These are phyloP conservation scores for Naganishia vaughanmartiniae DNA, from an alignment of 768 basidiomycete genomes.

Conservation along the genomic window DNA sequence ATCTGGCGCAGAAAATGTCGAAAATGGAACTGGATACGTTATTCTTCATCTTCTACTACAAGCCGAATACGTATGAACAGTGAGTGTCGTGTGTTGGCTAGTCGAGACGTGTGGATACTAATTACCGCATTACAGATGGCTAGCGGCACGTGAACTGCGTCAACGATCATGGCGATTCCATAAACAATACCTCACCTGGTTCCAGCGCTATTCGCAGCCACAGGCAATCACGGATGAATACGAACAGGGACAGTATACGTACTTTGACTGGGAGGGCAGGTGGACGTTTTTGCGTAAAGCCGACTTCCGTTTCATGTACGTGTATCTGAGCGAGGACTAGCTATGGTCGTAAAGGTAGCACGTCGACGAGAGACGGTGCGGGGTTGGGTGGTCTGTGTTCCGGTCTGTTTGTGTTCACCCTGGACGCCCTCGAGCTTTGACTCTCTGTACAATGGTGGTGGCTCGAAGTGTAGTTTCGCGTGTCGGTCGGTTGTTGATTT, in stretches of 20 bases:
- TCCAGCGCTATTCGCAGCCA: constrained; percentile 96
- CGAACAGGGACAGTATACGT: constrained; percentile 98
- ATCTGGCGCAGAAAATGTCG: constrained; percentile 75
- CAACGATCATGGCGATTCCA: constrained; percentile 99
- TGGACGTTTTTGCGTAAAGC: constrained; percentile 99
- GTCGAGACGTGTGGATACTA: background rate
- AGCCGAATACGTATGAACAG: constrained; percentile 97
- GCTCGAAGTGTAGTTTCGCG: background rate
- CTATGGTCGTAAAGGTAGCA: background rate
- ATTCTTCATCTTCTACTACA: constrained; percentile 98
- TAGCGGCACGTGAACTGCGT: constrained; percentile 95
- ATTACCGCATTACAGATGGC: constrained; percentile 60
- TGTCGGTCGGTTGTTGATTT: background rate
- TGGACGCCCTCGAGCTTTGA: background rate
- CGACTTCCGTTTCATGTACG: constrained; percentile 72
- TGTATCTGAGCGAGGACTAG: constrained; percentile 23
- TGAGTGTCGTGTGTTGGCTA: constrained; percentile 54
- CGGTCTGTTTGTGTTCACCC: background rate
- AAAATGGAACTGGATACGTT: constrained; percentile 95
- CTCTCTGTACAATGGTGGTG: constrained; percentile 3
- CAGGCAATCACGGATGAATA: constrained; percentile 99
- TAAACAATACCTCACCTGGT: constrained; percentile 98
- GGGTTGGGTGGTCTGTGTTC: background rate
- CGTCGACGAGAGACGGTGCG: background rate
- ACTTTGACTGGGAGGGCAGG: constrained; percentile 98